Conservation (phyloP, 225 moss, liverwort and hornwort species). For the Polytrichum commune region DNA sequence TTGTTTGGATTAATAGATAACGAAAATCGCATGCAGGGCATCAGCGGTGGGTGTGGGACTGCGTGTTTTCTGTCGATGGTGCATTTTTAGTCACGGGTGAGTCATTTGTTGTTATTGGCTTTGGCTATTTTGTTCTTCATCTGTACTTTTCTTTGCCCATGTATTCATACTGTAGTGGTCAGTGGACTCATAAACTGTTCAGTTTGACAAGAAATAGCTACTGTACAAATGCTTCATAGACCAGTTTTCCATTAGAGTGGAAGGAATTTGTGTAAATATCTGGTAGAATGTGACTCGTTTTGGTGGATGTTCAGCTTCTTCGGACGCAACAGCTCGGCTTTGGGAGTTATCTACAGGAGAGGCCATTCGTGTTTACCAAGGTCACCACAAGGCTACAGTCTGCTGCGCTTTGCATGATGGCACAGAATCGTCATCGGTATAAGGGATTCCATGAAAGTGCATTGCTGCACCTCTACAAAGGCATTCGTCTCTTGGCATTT, state of each 20-base stretch:
- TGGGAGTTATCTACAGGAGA: constrained; percentile 91
- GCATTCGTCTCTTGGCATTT: neutral
- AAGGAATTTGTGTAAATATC: no score
- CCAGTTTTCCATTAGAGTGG: no score
- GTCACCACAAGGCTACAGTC: constrained; percentile 87
- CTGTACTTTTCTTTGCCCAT: no score
- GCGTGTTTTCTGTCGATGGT: constrained; percentile 96
- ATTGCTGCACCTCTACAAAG: neutral
- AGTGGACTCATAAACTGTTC: neutral
- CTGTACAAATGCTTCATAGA: no score
- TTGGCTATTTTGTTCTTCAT: no score
- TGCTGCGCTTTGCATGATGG: constrained; percentile 98
- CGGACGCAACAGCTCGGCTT: constrained; percentile 75
- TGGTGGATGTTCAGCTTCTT: constrained; percentile 52
- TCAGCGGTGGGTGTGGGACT: constrained; percentile 92
- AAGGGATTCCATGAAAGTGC: neutral
- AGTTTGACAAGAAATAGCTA: no score
- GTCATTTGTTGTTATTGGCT: constrained; percentile 2
- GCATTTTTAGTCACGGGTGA: constrained; percentile 80
- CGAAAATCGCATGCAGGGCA: constrained; percentile 55
- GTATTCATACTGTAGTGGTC: neutral
- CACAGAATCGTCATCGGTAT: constrained; percentile 64
- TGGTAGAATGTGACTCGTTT: no score
- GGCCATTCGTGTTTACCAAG: constrained; percentile 78
- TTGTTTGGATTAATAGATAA: neutral